Percentiles rank a stretch among this genome's conserved stretches.
phyloP scores from a whole-genome alignment of 495 filamentous ascomycete genomes.

The Aspergillus diversus region DNA sequence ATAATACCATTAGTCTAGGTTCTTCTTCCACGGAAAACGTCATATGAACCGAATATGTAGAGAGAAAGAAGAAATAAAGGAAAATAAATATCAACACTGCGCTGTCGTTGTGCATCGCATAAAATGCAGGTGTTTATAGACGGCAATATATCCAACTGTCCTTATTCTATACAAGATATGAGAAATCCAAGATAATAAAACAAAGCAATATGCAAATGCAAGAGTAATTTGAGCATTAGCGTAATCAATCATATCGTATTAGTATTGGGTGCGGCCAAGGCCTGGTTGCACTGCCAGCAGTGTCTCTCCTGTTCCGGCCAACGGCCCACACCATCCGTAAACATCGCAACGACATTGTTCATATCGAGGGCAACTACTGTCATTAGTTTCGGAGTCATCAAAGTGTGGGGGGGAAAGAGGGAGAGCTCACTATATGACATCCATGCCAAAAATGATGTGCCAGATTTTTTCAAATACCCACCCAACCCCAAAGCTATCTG shows the following conservation, averaged over 20 bases:
- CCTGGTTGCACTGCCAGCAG: conserved; percentile 32
- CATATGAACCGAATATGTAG: not conserved
- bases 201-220: conserved; percentile 13
- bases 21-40: conserved; percentile 1
- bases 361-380: conserved; percentile 39
- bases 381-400: not conserved
- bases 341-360: conserved; percentile 50
- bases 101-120: no score
- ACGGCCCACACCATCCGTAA: conserved; percentile 48
- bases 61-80: not conserved
- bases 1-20: not conserved
- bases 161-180: not conserved
- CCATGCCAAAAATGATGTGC: conserved; percentile 49
- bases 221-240: not conserved
- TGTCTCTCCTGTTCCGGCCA: conserved; percentile 35
- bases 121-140: no score
- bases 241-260: not conserved
- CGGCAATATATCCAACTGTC: not conserved
- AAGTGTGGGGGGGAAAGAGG: not conserved
- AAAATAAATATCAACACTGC: no score
- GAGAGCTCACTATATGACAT: conserved; percentile 40
- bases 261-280: conserved; percentile 11
- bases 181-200: conserved; percentile 8
- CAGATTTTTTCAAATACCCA: conserved; percentile 50
- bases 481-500: conserved; percentile 44